Evolutionary conservation across 1,139 yeast species (phyloP).

Genomic region (Debaryomyces nepalensis): DNA sequence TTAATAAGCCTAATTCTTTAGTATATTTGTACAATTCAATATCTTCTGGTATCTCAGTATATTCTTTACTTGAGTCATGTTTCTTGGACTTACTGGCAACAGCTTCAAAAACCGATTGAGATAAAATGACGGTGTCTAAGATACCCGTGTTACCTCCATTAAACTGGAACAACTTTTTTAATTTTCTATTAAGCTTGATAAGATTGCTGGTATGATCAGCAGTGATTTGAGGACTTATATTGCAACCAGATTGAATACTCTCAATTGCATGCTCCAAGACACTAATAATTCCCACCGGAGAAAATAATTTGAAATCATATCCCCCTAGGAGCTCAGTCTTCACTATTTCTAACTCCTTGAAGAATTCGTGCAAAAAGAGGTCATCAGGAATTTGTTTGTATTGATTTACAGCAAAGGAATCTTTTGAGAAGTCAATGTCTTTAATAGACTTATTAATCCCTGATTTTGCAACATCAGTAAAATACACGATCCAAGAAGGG

Average conservation of each 20-base stretch:
- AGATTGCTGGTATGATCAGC: slow-evolving; percentile 24
- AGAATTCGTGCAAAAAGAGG: slow-evolving; percentile 14
- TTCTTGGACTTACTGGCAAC: slow-evolving; percentile 16
- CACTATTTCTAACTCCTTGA: slow-evolving; percentile 10
- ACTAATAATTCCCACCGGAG: slow-evolving; percentile 6
- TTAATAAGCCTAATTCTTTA: slow-evolving; percentile 26
- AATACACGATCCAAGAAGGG: slow-evolving; percentile 2
- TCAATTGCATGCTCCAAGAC: slow-evolving; percentile 11
- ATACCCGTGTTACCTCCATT: slow-evolving; percentile 12
- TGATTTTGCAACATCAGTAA: slow-evolving; percentile 5
- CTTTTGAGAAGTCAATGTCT: slow-evolving; percentile 3
- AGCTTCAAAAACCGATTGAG: slow-evolving; percentile 14
- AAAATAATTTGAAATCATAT: slow-evolving; percentile 11
- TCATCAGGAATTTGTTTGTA: slow-evolving; percentile 29
- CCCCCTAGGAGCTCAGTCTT: slow-evolving; percentile 11
- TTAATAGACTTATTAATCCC: background rate
- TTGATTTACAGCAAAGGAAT: background rate
- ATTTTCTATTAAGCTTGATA: slow-evolving; percentile 24
- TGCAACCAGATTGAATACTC: background rate
- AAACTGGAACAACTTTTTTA: slow-evolving; percentile 9
- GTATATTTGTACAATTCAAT: slow-evolving; percentile 28
- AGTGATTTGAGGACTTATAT: slow-evolving; percentile 19
- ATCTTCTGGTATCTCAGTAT: slow-evolving; percentile 28
- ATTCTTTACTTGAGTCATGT: slow-evolving; percentile 4
- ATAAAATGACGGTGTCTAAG: slow-evolving; percentile 18